Evolutionary conservation across 2,329 filamentous ascomycete genomes (phyloP).

Genomic region (Aspergillus carbonarius): DNA sequence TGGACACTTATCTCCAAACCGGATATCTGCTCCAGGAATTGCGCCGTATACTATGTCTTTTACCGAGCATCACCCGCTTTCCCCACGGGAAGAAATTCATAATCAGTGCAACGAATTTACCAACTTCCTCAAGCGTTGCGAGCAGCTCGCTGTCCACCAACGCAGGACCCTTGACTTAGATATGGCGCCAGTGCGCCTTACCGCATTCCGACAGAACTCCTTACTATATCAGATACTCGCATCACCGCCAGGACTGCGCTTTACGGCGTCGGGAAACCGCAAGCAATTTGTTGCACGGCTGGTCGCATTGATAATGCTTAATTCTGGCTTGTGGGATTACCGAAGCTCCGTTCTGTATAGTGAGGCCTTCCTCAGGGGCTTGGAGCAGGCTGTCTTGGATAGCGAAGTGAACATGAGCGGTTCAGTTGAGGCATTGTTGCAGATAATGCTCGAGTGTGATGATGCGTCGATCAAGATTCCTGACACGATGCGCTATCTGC

Average conservation of each 20-base stretch:
- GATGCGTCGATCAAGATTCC: slow-evolving; percentile 20
- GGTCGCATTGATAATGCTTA: slow-evolving; percentile 38
- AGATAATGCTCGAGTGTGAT: slow-evolving; percentile 40
- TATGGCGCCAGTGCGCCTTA: slow-evolving; percentile 24
- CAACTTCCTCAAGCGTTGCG: slow-evolving; percentile 38
- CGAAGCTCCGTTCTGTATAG: slow-evolving; percentile 29
- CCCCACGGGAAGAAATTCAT: slow-evolving; percentile 32
- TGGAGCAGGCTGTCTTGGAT: slow-evolving; percentile 32
- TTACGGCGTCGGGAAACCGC: slow-evolving; percentile 36
- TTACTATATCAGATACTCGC: slow-evolving; percentile 35
- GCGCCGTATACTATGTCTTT: background rate
- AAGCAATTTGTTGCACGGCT: slow-evolving; percentile 41
- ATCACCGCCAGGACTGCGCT: slow-evolving; percentile 33
- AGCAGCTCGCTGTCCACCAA: slow-evolving; percentile 36
- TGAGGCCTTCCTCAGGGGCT: slow-evolving; percentile 34
- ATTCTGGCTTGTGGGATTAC: slow-evolving; percentile 43
- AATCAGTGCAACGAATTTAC: slow-evolving; percentile 41
- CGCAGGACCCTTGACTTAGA: slow-evolving; percentile 16
- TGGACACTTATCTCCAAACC: background rate
- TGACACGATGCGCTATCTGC: background rate
- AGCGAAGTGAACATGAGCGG: slow-evolving; percentile 39
- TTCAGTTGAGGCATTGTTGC: slow-evolving; percentile 41
- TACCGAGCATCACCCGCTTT: slow-evolving; percentile 1
- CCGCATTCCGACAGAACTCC: slow-evolving; percentile 31
- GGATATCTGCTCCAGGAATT: background rate